phyloP scores from a whole-genome alignment of 257 asterid genomes.

The Ajuga chamaepitys region DNA sequence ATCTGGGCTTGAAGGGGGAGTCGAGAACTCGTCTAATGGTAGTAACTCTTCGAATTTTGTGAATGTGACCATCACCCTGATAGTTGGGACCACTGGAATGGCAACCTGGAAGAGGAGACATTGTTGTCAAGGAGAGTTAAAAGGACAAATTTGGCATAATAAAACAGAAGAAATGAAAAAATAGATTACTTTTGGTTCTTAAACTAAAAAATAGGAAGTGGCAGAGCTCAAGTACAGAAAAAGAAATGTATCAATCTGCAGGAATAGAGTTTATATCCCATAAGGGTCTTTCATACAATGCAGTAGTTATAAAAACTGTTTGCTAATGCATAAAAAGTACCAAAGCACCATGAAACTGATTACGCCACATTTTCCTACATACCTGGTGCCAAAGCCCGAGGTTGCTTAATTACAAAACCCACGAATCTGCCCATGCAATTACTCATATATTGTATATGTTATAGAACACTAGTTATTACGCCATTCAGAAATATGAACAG shows the following conservation, averaged over 20 bases:
- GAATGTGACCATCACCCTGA: constrained; percentile 84
- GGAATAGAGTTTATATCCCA: not conserved
- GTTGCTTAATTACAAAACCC: not conserved
- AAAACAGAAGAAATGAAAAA: not conserved
- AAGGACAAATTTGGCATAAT: not conserved
- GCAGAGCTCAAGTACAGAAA: not conserved
- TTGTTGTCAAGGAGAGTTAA: too few species aligned
- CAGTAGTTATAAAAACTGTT: not conserved
- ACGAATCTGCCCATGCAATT: not conserved
- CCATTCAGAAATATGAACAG: not conserved
- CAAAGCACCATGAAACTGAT: not conserved
- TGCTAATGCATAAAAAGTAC: not conserved
- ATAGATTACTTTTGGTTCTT: not conserved
- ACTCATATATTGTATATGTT: not conserved
- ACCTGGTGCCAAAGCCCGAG: not conserved
- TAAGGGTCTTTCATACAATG: too few species aligned
- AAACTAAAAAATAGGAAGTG: not conserved
- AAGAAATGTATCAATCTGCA: not conserved
- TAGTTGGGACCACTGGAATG: constrained; percentile 87
- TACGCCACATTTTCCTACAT: not conserved
- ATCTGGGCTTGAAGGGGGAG: constrained; percentile 86
- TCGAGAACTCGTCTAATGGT: constrained; percentile 79
- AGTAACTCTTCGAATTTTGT: constrained; percentile 84
- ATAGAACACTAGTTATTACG: not conserved
- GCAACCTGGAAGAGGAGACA: constrained; percentile 54